phyloP scores from a whole-genome alignment of 768 basidiomycete genomes.

The Amanita jacksonii region DNA sequence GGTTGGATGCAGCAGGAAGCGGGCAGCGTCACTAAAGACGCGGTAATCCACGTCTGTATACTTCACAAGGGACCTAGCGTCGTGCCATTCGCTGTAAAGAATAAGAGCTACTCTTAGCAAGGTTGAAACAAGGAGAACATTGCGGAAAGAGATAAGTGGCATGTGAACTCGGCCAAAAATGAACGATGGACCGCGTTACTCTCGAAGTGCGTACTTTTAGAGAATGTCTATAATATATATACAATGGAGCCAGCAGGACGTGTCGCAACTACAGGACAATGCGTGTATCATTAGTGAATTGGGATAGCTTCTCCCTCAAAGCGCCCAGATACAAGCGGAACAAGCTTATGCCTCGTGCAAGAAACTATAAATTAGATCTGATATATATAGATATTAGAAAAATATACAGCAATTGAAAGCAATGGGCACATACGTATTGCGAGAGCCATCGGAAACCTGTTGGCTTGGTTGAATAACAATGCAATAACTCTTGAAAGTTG shows the following conservation, averaged over 20 bases:
- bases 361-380: background rate
- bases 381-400: slow-evolving; percentile 3
- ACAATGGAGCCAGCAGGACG: no score
- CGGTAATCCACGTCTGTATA: slow-evolving; percentile 99
- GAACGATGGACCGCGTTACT: no score
- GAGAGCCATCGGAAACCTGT: slow-evolving; percentile 91
- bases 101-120: slow-evolving; percentile 64
- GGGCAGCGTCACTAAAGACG: slow-evolving; percentile 90
- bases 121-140: slow-evolving; percentile 43
- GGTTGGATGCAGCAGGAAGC: slow-evolving; percentile 45
- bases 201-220: no score
- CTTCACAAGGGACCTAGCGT: slow-evolving; percentile 72
- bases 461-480: slow-evolving; percentile 9
- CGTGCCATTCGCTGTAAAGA: slow-evolving; percentile 86
- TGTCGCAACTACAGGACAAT: slow-evolving; percentile 1
- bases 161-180: background rate
- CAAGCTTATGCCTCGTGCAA: background rate
- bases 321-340: background rate
- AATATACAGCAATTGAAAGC: background rate
- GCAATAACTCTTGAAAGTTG: background rate
- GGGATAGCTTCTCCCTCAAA: background rate
- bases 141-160: slow-evolving; percentile 28
- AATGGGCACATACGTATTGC: slow-evolving; percentile 73
- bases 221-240: slow-evolving; percentile 1
- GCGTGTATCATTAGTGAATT: background rate